These are phyloP conservation scores for Beauveria brongniartii DNA, from an alignment of 2,329 filamentous ascomycete species.

Conservation along the genomic window DNA sequence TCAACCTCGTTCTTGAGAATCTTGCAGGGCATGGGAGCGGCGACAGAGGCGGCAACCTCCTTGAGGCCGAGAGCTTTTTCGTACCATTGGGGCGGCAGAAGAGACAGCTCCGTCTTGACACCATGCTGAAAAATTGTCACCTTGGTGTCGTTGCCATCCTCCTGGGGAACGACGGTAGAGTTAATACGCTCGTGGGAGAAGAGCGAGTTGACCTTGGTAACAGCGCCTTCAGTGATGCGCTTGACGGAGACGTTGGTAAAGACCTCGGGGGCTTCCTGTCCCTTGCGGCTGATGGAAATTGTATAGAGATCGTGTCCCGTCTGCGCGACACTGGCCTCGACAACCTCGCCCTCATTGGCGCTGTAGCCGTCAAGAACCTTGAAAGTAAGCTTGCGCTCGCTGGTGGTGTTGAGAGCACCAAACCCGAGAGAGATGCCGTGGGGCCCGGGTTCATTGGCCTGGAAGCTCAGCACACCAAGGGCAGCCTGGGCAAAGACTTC, in stretches of 20 bases:
- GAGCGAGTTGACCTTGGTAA: constrained; percentile 41
- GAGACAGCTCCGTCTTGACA: constrained; percentile 47
- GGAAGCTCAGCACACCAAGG: constrained; percentile 58
- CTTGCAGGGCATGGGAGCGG: constrained; percentile 96
- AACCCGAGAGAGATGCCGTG: constrained; percentile 50
- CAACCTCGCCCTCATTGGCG: constrained; percentile 56
- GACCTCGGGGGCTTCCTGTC: constrained; percentile 27
- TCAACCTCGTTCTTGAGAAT: constrained; percentile 81
- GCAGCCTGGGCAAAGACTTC: constrained; percentile 85
- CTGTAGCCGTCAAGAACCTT: constrained; percentile 52
- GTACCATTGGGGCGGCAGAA: constrained; percentile 67
- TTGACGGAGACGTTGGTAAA: constrained; percentile 40
- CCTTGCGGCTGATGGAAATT: constrained; percentile 36
- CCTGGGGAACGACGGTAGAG: constrained; percentile 63
- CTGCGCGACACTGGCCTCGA: constrained; percentile 43
- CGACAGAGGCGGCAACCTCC: constrained; percentile 71
- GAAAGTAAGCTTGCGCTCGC: constrained; percentile 42
- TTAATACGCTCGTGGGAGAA: constrained; percentile 75
- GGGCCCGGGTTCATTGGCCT: constrained; percentile 29
- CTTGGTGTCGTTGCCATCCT: constrained; percentile 45
- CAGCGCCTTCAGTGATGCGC: constrained; percentile 20
- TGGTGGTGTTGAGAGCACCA: constrained; percentile 32
- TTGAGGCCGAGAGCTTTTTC: constrained; percentile 80
- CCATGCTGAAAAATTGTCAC: constrained; percentile 72
- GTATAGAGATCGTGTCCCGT: constrained; percentile 38